Evolutionary conservation across 306 rosid genomes (phyloP).

Genomic region (Casuarina equisetifolia): DNA sequence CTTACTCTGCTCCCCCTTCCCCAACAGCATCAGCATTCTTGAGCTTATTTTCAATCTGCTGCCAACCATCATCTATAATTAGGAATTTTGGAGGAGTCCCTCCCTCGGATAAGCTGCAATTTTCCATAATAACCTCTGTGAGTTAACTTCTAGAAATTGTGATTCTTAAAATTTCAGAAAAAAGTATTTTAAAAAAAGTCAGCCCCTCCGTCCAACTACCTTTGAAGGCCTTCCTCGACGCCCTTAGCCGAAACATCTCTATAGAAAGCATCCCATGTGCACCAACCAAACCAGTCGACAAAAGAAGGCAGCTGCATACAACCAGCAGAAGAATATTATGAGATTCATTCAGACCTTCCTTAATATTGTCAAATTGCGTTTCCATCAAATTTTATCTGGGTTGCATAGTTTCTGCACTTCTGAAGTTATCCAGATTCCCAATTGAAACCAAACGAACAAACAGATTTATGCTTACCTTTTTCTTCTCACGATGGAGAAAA

Average conservation of each 20-base stretch:
- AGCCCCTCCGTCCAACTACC: slow-evolving; percentile 40
- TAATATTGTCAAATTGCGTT: not conserved
- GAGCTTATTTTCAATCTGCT: slow-evolving; percentile 75
- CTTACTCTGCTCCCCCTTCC: slow-evolving; percentile 98
- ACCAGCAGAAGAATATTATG: slow-evolving; percentile 31
- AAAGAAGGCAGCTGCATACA: slow-evolving; percentile 73
- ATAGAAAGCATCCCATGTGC: slow-evolving; percentile 99
- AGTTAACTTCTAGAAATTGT: not conserved
- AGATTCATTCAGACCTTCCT: not conserved
- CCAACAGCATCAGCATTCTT: slow-evolving; percentile 56
- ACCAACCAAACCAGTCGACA: slow-evolving; percentile 97
- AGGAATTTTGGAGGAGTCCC: slow-evolving; percentile 88
- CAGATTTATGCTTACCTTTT: slow-evolving; percentile 47
- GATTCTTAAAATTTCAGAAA: slow-evolving; percentile 1
- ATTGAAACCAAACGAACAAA: slow-evolving; percentile 5
- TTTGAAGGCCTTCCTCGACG: slow-evolving; percentile 79
- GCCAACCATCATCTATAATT: slow-evolving; percentile 99
- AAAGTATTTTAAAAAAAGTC: slow-evolving; percentile 4
- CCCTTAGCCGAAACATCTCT: slow-evolving; percentile 96
- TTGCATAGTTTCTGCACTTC: too few relatives aligned
- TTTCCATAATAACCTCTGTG: slow-evolving; percentile 24
- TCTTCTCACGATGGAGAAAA: slow-evolving; percentile 88
- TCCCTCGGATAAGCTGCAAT: slow-evolving; percentile 73
- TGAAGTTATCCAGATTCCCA: slow-evolving; percentile 1
- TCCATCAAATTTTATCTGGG: too few relatives aligned